Conservation (phyloP, 2,329 filamentous ascomycete species). For the Penicillium sp. region DNA sequence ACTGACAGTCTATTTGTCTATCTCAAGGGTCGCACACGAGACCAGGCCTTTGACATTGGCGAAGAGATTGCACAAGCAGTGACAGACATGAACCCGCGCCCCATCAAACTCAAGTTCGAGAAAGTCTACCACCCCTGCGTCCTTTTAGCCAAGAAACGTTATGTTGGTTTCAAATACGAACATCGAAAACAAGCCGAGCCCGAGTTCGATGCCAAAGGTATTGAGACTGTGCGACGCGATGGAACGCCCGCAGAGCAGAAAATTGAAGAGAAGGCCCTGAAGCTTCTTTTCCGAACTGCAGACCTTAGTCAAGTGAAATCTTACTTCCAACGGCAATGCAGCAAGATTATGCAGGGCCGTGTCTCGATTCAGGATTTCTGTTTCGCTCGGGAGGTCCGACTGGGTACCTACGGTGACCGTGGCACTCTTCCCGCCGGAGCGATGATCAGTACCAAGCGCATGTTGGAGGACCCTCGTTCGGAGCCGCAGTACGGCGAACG, state of each 20-base stretch:
- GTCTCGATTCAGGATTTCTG: conserved; percentile 95
- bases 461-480: conserved; percentile 82
- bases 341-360: conserved; percentile 87
- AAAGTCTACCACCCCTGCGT: conserved; percentile 98
- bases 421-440: conserved; percentile 84
- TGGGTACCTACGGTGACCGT: conserved; percentile 85
- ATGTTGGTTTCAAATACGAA: conserved; percentile 98
- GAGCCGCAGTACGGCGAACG: conserved; percentile 96
- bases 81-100: conserved; percentile 86
- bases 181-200: conserved; percentile 74
- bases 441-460: conserved; percentile 81
- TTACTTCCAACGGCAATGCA: conserved; percentile 89
- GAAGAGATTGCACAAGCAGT: conserved; percentile 88
- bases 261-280: conserved; percentile 90
- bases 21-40: conserved; percentile 82
- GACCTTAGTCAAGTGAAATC: conserved; percentile 87
- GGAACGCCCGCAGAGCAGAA: conserved; percentile 95
- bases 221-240: conserved; percentile 94
- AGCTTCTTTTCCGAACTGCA: conserved; percentile 84
- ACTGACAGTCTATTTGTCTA: conserved; percentile 95
- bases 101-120: conserved; percentile 96
- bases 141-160: conserved; percentile 93
- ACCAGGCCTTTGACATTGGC: conserved; percentile 90
- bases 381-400: conserved; percentile 88
- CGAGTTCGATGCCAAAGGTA: conserved; percentile 97